phyloP scores from a whole-genome alignment of 1,284 basidiomycete species.

The Leccinum fallax region DNA sequence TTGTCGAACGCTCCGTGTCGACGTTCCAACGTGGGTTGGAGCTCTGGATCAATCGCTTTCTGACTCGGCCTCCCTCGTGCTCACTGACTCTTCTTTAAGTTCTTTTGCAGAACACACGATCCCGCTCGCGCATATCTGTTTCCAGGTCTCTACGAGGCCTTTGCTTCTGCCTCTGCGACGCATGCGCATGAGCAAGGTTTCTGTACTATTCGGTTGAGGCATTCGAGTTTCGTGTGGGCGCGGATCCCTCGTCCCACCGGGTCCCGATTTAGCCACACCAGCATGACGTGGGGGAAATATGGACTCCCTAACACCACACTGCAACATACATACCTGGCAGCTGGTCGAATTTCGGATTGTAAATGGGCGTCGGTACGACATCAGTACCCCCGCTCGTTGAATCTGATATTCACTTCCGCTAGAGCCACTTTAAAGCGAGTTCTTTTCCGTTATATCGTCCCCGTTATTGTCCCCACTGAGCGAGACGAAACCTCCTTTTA shows the following conservation, averaged over 20 bases:
- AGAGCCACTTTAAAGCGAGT: neutral
- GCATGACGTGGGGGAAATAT: neutral
- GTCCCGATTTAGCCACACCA: neutral
- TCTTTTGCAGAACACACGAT: slow-evolving; percentile 23
- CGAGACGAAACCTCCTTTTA: neutral
- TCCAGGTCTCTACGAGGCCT: slow-evolving; percentile 35
- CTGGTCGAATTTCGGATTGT: neutral
- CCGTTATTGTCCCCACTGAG: neutral
- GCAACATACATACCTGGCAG: neutral
- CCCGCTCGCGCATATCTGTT: slow-evolving; percentile 26
- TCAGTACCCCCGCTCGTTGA: neutral
- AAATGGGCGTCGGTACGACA: neutral
- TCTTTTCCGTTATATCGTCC: neutral
- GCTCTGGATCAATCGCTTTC: slow-evolving; percentile 21
- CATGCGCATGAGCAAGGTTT: slow-evolving; percentile 32
- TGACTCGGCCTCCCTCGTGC: slow-evolving; percentile 25
- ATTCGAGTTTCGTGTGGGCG: slow-evolving; percentile 13
- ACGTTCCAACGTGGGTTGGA: neutral
- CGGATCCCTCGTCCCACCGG: neutral
- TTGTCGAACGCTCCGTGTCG: neutral
- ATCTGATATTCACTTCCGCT: neutral
- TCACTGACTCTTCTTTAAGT: slow-evolving; percentile 16
- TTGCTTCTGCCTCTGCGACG: slow-evolving; percentile 35
- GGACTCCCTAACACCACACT: neutral
- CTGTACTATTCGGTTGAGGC: slow-evolving; percentile 29